Base-by-base conservation (phyloP, 805 yeast species). In the Debaryomyces hansenii region DNA sequence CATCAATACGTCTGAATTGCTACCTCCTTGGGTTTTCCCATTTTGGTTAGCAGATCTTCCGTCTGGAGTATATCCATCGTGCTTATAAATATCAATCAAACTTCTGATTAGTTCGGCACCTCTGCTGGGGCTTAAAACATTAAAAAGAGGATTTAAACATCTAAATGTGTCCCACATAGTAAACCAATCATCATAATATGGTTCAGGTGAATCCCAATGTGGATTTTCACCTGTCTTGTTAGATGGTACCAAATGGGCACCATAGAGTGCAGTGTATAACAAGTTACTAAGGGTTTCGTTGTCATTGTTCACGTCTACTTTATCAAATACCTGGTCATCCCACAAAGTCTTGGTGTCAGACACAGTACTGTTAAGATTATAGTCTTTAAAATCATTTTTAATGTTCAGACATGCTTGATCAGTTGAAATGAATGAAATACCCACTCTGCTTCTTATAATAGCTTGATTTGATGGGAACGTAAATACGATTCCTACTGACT, bases 161-260 rank as follows among this genome's bases (percentile, higher is more conserved):
- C 77, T 37, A 62, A 71, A 64, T 15, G 70, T 57, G 55, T 72
- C 67, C 75, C 74, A 60, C 40, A 70, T 55, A 44, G 76, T 58
- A 49, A 62, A 59, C 67, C 69, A 59, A 41, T 69, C 67, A 55
- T 67, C 71, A 45, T 65, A 65, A 44, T 66, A 67, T 3, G 66
- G 63, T 34, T 55, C 58, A 5, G 41, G 24, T 1, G 53, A 41
- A 4, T 46, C 18, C 68, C 68, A 64, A 20, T 54, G 35, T 9
- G 64, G 65, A 41, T 57, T 59, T 42, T 64, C 70, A 6, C 69
- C 70, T 0, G 70, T 64, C 44, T 60, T 54, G 44, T 66, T 61
- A 18, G 67, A 52, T 2, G 72, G 70, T 44, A 64, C 42, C 20
- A 66, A 51, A 47, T 60, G 65, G 20, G 62, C 38, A 2, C 69